Percentiles rank a stretch among this genome's conserved stretches.
Conservation (phyloP, 257 asterid genomes). For the Plantago elongata region DNA sequence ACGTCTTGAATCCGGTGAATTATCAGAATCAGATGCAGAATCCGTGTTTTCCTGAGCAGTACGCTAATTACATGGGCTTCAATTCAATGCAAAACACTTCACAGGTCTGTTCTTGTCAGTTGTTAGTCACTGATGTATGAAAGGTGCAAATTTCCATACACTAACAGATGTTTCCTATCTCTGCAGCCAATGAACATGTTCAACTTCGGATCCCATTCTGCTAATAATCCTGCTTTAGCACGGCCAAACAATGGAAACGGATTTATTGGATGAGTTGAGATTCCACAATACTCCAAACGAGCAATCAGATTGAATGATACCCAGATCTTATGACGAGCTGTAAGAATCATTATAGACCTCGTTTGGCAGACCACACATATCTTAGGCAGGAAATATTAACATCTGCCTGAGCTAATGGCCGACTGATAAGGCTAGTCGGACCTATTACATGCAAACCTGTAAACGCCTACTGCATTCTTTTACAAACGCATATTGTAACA, state of each 20-base stretch:
- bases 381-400: too few species aligned
- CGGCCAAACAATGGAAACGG: constrained; percentile 37
- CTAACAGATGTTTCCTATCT: not conserved
- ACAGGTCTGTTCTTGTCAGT: constrained; percentile 37
- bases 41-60: constrained; percentile 47
- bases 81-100: constrained; percentile 43
- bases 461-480: too few species aligned
- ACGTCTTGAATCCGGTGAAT: constrained; percentile 28
- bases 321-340: too few species aligned
- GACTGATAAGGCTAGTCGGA: too few species aligned
- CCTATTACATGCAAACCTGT: too few species aligned
- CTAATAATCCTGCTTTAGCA: constrained; percentile 31
- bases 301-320: not conserved
- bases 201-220: constrained; percentile 41
- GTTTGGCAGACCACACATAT: too few species aligned
- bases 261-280: constrained; percentile 24
- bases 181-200: constrained; percentile 53
- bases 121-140: not conserved
- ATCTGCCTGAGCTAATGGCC: too few species aligned
- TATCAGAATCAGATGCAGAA: constrained; percentile 49
- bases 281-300: not conserved
- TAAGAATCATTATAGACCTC: too few species aligned
- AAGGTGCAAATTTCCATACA: not conserved
- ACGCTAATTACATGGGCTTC: constrained; percentile 57
- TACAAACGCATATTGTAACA: too few species aligned